Percentiles rank a stretch among this genome's conserved stretches.
These are phyloP conservation scores for Verticillium albo-atrum DNA, from an alignment of 2,329 filamentous ascomycete genomes.

Conservation along the genomic window DNA sequence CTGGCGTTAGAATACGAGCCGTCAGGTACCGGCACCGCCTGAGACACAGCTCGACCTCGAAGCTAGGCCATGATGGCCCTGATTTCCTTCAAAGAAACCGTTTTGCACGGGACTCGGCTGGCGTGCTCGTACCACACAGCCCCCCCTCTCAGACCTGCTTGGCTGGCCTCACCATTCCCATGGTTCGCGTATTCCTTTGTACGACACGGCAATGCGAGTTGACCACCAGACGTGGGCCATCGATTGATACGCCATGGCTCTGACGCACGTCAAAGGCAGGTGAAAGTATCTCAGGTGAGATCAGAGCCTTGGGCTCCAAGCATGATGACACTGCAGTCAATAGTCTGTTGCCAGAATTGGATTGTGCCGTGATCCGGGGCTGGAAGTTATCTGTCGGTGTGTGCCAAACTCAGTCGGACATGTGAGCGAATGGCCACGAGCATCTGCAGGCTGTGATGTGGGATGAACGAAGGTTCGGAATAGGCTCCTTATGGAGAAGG, in stretches of 20 bases:
- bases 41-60: background rate
- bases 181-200: background rate
- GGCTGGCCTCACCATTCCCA: background rate
- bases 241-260: background rate
- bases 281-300: background rate
- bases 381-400: background rate
- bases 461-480: no score
- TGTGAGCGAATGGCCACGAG: background rate
- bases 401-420: no score
- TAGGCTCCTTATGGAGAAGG: no score
- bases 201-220: background rate
- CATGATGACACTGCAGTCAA: background rate
- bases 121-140: background rate
- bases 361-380: background rate
- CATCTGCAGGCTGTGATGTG: no score
- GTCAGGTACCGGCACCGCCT: background rate
- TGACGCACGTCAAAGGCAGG: background rate
- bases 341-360: background rate
- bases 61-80: background rate
- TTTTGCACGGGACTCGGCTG: background rate
- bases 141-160: background rate
- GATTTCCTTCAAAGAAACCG: background rate
- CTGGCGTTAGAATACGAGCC: background rate
- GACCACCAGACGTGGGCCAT: background rate
- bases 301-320: background rate